Percentiles rank a stretch among this genome's conserved stretches.
phyloP scores from a whole-genome alignment of 1,284 basidiomycete genomes.

The Apiotrichum montevideense region DNA sequence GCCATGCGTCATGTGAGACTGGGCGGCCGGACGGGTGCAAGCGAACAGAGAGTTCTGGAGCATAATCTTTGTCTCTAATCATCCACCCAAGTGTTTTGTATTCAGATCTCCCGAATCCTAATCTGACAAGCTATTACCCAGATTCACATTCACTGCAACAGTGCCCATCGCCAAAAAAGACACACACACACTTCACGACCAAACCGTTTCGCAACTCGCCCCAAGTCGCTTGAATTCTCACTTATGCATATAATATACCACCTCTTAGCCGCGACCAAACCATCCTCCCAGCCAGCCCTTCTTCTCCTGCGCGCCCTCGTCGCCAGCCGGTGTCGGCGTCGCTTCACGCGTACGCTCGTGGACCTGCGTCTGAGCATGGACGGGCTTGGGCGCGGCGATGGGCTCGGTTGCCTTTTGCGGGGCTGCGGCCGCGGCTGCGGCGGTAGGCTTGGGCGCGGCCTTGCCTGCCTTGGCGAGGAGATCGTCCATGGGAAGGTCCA shows the following conservation, averaged over 20 bases:
- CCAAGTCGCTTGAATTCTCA: too few relatives aligned
- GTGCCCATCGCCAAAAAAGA: too few relatives aligned
- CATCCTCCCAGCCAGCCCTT: conserved; percentile 46
- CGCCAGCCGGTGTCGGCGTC: conserved; percentile 20
- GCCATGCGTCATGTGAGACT: too few relatives aligned
- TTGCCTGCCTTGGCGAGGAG: conserved; percentile 66
- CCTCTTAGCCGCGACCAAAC: conserved; percentile 29
- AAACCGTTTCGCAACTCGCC: too few relatives aligned
- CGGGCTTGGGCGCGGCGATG: conserved; percentile 9
- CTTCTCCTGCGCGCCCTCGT: conserved; percentile 2
- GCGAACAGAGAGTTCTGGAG: too few relatives aligned
- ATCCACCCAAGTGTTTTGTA: too few relatives aligned
- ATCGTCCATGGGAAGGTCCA: conserved; percentile 72
- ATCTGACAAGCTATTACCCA: too few relatives aligned
- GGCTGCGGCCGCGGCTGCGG: conserved; percentile 15
- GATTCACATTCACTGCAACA: too few relatives aligned
- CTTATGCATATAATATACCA: too few relatives aligned
- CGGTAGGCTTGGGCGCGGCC: conserved; percentile 19
- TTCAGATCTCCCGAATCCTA: too few relatives aligned
- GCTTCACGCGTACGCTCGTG: conserved; percentile 29
- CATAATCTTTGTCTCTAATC: too few relatives aligned
- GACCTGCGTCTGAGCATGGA: background rate
- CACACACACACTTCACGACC: background rate
- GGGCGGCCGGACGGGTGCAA: too few relatives aligned
- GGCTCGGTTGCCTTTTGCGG: background rate